Conservation (phyloP, 1,284 basidiomycete species). For the Amylostereum chailletii region DNA sequence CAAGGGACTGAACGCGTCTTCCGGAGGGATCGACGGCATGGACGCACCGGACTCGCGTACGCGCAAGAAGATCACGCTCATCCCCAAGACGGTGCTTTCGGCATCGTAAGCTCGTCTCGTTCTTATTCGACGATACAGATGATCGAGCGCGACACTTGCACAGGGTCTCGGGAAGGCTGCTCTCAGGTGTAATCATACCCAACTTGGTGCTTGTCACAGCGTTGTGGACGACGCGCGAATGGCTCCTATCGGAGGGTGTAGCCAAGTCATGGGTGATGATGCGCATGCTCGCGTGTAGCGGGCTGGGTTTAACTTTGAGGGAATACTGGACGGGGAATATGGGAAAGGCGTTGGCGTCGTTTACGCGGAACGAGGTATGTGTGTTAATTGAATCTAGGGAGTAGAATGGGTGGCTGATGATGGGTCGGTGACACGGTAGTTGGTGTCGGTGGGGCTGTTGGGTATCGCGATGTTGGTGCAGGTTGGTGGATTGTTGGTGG, state of each 20-base stretch:
- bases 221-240: constrained; percentile 54
- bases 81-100: constrained; percentile 39
- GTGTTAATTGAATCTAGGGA: too few species aligned
- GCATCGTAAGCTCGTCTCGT: constrained; percentile 32
- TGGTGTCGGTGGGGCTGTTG: too few species aligned
- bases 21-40: constrained; percentile 28
- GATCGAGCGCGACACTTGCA: constrained; percentile 15
- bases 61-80: constrained; percentile 56
- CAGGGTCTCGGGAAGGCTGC: constrained; percentile 7
- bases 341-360: constrained; percentile 21
- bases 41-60: constrained; percentile 60
- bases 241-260: constrained; percentile 52
- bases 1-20: not conserved
- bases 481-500: constrained; percentile 50
- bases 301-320: constrained; percentile 50
- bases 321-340: constrained; percentile 44
- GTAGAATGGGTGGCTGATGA: too few species aligned
- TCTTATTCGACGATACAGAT: not conserved
- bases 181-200: constrained; percentile 41
- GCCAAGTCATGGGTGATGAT: constrained; percentile 69
- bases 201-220: constrained; percentile 56
- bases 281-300: constrained; percentile 57
- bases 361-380: too few species aligned
- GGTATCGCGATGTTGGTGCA: constrained; percentile 48
- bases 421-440: too few species aligned